Base-by-base conservation (phyloP, 345 rosid species). In the Hypericum perforatum region DNA sequence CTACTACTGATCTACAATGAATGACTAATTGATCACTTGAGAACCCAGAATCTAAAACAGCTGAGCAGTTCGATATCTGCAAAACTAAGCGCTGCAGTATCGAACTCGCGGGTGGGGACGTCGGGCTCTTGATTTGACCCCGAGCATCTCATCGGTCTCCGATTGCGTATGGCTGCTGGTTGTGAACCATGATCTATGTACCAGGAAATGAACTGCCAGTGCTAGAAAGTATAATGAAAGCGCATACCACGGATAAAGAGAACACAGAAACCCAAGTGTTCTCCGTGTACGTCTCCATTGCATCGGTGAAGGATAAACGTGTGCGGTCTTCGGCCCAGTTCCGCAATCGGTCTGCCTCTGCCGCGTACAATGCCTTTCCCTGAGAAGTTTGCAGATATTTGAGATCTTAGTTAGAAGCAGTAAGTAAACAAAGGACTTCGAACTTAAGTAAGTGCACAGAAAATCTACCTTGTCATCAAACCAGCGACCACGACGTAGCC, bases 261-360 rank as follows among this genome's bases (percentile, higher is more conserved):
- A 91, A 81, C 36, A 91, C 96, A 1, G 92, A 87, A 9, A 91
- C 86, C 96, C 95, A 87, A 0, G 95, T 78, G 63, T 78, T 84
- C 66, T 85, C 92, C 2, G 89, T 75, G 66, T 91, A 82, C 92
- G 82, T 91, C 59, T 87, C 96, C 96, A 87, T 91, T 0, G 95
- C 96, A 56, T 91, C 96, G 0, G 98, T 79, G 39, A 85, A 73
- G 0, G 96, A 85, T 68, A 87, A 82, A 60, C 75, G 75, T 9
- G 95, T 76, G 5, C 97, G 76, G 70, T 80, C 77, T 75, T 82
- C 95, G 0, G 97, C 95, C 97, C 97, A 89, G 75, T 89, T 86
- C 4, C 90, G 82, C 37, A 83, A 65, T 11, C 97, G 56, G 53
- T 89, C 90, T 0, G 95, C 97, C 73, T 89, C 94, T 9, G 95